These are phyloP conservation scores for Magnolia kwangsiensis DNA, from an alignment of 164 flowering plant genomes.

Conservation along the genomic window DNA sequence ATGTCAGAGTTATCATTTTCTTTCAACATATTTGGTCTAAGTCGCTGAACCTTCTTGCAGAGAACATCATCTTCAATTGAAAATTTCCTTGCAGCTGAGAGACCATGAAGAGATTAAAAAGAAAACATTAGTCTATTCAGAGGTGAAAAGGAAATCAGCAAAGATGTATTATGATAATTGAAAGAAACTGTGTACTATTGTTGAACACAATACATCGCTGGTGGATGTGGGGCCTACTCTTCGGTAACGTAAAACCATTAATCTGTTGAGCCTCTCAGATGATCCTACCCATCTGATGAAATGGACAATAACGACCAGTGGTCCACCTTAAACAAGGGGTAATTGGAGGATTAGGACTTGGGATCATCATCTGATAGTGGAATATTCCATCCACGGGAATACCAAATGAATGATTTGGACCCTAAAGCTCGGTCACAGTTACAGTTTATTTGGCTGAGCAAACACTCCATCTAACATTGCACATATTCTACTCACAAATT, in stretches of 20 bases:
- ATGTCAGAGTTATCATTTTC: slow-evolving; percentile 63
- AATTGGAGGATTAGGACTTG: background rate
- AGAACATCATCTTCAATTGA: slow-evolving; percentile 7
- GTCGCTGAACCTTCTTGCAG: slow-evolving; percentile 18
- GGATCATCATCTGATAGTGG: background rate
- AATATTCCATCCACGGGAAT: background rate
- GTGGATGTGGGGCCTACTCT: too few relatives aligned
- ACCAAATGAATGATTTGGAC: background rate
- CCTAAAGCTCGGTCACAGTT: too few relatives aligned
- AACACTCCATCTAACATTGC: too few relatives aligned
- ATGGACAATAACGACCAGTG: too few relatives aligned
- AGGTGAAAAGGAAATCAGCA: background rate
- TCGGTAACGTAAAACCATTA: too few relatives aligned
- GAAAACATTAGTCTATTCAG: background rate
- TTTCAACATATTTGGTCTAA: slow-evolving; percentile 30
- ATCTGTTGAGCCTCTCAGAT: too few relatives aligned
- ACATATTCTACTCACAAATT: slow-evolving; percentile 39
- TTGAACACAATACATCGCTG: too few relatives aligned
- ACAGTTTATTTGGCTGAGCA: too few relatives aligned
- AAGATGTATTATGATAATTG: too few relatives aligned
- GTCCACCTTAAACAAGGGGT: too few relatives aligned
- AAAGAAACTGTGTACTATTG: background rate
- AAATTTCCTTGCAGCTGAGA: slow-evolving; percentile 40
- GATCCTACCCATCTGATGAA: too few relatives aligned
- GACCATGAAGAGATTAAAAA: background rate